Evolutionary conservation across 2,329 filamentous ascomycete genomes (phyloP), one percentile per base, ranked within the genome.

Genomic region (Fusarium ambrosium): DNA sequence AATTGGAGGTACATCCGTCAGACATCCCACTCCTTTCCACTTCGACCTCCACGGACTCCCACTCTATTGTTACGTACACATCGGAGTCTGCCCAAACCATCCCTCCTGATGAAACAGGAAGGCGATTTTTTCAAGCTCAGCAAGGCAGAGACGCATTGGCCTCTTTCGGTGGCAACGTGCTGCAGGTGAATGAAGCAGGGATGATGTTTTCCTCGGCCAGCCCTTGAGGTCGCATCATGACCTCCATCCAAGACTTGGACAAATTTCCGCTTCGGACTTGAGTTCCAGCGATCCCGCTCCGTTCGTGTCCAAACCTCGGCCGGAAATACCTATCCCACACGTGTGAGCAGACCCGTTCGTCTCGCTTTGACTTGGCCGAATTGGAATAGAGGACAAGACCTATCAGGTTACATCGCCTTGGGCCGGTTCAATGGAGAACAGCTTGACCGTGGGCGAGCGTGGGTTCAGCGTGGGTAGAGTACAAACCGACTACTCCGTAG

Each of bases 1-100:
- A 55, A 32, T 55, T 55, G 27, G 51, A 55, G 51, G 51, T 55
- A 55, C 51, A 55, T 55, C 27, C 27, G 24, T 20, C 32, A 60
- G 24, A 55, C 41, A 59, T 68, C 53, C 32, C 39, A 37, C 53
- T 59, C 20, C 32, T 43, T 27, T 37, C 36, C 16, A 18, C 18
- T 11, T 48, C 11, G 22, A 48, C 16, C n/a, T 59, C 37, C 62
- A 65, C 37, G 37, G 29, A 10, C 32, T 62, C 63, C 45, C 63
- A 63, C 58, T 64, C 62, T 37, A 34, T 69, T 58, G 63, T 75
- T 71, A 70, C 60, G 64, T 69, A 70, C 71, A 69, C 66, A 32
- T 68, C 60, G 68, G 70, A 67, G 70, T 67, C 64, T 67, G 37
- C 51, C 56, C 64, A 70, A 34, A 60, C 39, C 22, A 56, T 45